Percentiles rank a stretch among this genome's conserved stretches.
phyloP scores from a whole-genome alignment of 805 yeast species.

The Kazachstania africana region DNA sequence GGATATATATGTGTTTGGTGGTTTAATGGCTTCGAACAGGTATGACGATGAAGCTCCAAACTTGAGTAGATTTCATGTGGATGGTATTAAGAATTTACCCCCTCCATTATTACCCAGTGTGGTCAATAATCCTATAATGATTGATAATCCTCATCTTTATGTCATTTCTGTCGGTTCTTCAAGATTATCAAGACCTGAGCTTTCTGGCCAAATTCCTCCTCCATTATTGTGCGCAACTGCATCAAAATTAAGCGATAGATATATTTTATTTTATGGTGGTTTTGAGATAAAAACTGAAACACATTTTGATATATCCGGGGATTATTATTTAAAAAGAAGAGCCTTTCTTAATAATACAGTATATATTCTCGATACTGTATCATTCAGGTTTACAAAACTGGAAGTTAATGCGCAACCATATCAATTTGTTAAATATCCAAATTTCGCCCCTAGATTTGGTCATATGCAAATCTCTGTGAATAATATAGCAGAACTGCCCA shows the following conservation, averaged over 20 bases:
- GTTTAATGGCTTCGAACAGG: constrained; percentile 25
- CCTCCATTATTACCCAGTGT: constrained; percentile 34
- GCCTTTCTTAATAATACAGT: constrained; percentile 41
- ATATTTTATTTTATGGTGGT: constrained; percentile 62
- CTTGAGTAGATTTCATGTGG: constrained; percentile 27
- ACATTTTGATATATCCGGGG: constrained; percentile 23
- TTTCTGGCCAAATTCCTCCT: constrained; percentile 37
- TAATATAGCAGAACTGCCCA: not conserved
- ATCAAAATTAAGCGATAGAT: constrained; percentile 41
- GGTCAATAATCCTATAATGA: constrained; percentile 32
- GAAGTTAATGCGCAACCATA: constrained; percentile 27
- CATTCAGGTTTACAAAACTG: constrained; percentile 38
- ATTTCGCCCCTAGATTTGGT: constrained; percentile 30
- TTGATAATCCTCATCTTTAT: constrained; percentile 29
- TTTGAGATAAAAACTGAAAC: constrained; percentile 33
- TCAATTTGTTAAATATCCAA: constrained; percentile 20
- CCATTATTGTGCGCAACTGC: constrained; percentile 39
- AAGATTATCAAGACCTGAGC: constrained; percentile 24
- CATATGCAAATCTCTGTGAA: constrained; percentile 25
- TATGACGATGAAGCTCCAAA: constrained; percentile 21
- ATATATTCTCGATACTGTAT: constrained; percentile 45
- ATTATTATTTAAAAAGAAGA: constrained; percentile 28
- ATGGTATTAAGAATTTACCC: constrained; percentile 33
- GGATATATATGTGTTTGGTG: constrained; percentile 35
- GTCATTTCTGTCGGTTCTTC: constrained; percentile 31